phyloP scores from a whole-genome alignment of 1,284 basidiomycete species.

The Cystobasidium sp. region DNA sequence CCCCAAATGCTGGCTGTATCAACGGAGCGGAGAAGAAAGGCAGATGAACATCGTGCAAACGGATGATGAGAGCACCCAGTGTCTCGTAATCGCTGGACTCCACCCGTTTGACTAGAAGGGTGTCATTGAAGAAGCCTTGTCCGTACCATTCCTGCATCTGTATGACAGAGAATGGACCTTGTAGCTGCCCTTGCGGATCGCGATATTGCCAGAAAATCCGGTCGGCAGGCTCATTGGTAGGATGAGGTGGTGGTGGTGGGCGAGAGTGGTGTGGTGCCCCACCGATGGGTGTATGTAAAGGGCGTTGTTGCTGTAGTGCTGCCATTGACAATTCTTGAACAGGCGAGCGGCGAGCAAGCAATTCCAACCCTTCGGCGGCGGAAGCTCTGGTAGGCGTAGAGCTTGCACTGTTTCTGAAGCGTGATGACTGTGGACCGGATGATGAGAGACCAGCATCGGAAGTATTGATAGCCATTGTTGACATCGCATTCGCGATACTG shows the following conservation, averaged over 20 bases:
- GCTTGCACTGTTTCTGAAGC: neutral
- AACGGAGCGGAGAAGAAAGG: conserved; percentile 56
- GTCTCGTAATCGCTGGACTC: conserved; percentile 57
- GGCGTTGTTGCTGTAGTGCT: conserved; percentile 36
- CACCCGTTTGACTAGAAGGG: conserved; percentile 64
- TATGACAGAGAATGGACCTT: conserved; percentile 83
- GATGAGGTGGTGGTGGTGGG: conserved; percentile 18
- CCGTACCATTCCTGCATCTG: conserved; percentile 97
- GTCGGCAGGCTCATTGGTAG: conserved; percentile 40
- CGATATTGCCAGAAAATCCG: conserved; percentile 51
- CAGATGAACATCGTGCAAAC: conserved; percentile 53
- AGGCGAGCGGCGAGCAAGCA: conserved; percentile 36
- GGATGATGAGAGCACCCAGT: conserved; percentile 56
- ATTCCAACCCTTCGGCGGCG: conserved; percentile 36
- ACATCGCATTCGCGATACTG: conserved; percentile 9
- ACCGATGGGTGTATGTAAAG: conserved; percentile 4
- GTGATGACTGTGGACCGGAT: neutral
- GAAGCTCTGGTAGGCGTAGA: conserved; percentile 27
- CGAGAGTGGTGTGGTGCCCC: conserved; percentile 46
- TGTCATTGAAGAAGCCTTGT: conserved; percentile 84
- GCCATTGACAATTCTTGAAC: conserved; percentile 42
- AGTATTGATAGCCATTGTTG: conserved; percentile 1
- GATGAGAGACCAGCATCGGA: neutral
- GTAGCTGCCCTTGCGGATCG: conserved; percentile 50
- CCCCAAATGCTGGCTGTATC: conserved; percentile 10